Base-by-base conservation (phyloP, 2,329 filamentous ascomycete genomes). In the Cercospora zeina region DNA sequence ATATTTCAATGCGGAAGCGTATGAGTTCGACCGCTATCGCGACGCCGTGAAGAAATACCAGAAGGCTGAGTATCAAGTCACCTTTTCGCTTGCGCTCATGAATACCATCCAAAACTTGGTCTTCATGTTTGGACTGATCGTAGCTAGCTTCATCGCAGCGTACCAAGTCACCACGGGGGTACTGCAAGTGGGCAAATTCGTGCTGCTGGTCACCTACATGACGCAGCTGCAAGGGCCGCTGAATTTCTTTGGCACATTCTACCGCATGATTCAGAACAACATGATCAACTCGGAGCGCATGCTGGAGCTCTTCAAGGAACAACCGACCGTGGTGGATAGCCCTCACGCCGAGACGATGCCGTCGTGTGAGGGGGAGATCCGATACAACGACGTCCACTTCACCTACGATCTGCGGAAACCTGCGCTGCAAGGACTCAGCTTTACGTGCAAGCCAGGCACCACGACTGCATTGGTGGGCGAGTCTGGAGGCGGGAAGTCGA, bases 211-310 rank as follows among this genome's bases (percentile, higher is more conserved):
- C 63, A 88, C 87, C 58, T 91, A 91, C 73, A 90, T 90, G 87
- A 83, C 83, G 16, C 88, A 91, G 70, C 80, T 91, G 37, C 88
- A 88, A 49, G 82, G 84, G 1, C 89, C 89, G 1, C 80, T 91
- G 58, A 87, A 87, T 67, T 90, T 89, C 74, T 90, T 91, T 70
- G 95, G 93, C 61, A 95, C 92, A 0, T 97, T 97, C 75, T 99
- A 97, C 76, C 86, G 93, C 55, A 95, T 92, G 65, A 93, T 97
- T 5, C 95, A 97, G 77, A 95, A 93, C 69, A 90, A 93, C 58
- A 90, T 99, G 89, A 97, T 99, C 73, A 97, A 96, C 62, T 93
- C 93, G 4, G 95, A 99, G 80, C 88, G 95, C 16, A 88, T 99
- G 75, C 80, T 99, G 59, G 95, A 97, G 76, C 81, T 99, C 16